Evolutionary conservation across 495 filamentous ascomycete species (phyloP), one percentile per base, ranked within the genome.

Genomic region (Tuber melanosporum): DNA sequence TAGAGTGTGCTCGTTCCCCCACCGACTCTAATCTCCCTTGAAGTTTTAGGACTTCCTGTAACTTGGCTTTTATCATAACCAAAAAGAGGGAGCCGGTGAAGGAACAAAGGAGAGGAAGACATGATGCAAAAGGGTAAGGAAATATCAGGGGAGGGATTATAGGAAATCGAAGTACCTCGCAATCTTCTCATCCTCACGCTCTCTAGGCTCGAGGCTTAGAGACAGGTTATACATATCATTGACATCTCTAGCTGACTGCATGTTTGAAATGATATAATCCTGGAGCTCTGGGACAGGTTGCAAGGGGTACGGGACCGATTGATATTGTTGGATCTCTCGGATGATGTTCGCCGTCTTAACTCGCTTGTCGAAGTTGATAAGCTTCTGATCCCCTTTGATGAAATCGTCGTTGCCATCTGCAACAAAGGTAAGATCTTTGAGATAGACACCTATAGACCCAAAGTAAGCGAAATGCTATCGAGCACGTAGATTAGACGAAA

Each of bases 141-240:
- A 73, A 71, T 76, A 79, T 82, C 75, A 80, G 81, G 78, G 62
- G 71, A 72, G 78, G 71, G 47, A 43, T 72, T 76, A 45, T 46
- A 66, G 73, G 71, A 82, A 74, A 80, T 83, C 76, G 77, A 86
- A 86, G 85, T 89, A 93, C 91, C 91, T 92, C 84, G 91, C 91
- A 87, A 93, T 93, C 87, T 93, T 93, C 86, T 99, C 95, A 84
- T 99, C 95, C 85, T 98, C 95, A 79, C 95, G 88, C 85, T 98
- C 95, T 80, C 96, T 88, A 70, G 96, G 95, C 85, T 99, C 95
- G 73, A 99, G 91, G 78, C 89, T 87, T 87, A 98, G 87, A 84
- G 93, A 97, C 86, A 92, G 92, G 83, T 98, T 93, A 85, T 98
- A 99, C 96, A 98, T 98, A 87, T 98, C 94, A 85, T 98, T 94